Percentiles rank a stretch among this genome's conserved stretches.
Evolutionary conservation across 2,329 filamentous ascomycete species (phyloP).

Genomic region (Graphilbum ipis-grandicollis): DNA sequence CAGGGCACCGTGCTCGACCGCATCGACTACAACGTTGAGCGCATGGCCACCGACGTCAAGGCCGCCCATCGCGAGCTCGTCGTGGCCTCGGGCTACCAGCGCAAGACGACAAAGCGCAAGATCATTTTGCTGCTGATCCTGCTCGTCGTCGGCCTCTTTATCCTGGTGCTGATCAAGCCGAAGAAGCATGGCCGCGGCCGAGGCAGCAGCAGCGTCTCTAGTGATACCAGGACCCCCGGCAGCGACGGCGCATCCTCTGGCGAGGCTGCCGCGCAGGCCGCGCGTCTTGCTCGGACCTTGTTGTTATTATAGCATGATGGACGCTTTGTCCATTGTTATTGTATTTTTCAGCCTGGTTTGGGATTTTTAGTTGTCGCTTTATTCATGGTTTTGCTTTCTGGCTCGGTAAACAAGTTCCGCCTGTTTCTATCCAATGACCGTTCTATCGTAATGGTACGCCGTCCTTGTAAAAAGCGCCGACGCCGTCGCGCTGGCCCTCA

Average conservation of each 20-base stretch:
- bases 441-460: no score
- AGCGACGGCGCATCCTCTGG: not conserved
- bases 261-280: not conserved
- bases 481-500: no score
- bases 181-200: conserved; percentile 26
- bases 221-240: not conserved
- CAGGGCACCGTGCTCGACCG: conserved; percentile 83
- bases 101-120: conserved; percentile 75
- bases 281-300: not conserved
- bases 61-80: conserved; percentile 83
- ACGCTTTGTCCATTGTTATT: no score
- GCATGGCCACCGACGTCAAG: conserved; percentile 87
- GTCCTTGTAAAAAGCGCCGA: no score
- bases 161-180: conserved; percentile 66
- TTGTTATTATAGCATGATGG: not conserved
- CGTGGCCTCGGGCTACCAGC: conserved; percentile 78
- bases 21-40: conserved; percentile 95
- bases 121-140: conserved; percentile 78
- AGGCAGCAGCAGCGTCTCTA: not conserved
- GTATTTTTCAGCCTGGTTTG: no score
- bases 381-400: no score
- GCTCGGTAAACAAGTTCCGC: no score
- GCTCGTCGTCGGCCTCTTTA: conserved; percentile 72
- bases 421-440: no score
- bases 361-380: no score